Evolutionary conservation across 768 basidiomycete species (phyloP), one percentile per base, ranked within the genome.

Genomic region (Russula earlei): DNA sequence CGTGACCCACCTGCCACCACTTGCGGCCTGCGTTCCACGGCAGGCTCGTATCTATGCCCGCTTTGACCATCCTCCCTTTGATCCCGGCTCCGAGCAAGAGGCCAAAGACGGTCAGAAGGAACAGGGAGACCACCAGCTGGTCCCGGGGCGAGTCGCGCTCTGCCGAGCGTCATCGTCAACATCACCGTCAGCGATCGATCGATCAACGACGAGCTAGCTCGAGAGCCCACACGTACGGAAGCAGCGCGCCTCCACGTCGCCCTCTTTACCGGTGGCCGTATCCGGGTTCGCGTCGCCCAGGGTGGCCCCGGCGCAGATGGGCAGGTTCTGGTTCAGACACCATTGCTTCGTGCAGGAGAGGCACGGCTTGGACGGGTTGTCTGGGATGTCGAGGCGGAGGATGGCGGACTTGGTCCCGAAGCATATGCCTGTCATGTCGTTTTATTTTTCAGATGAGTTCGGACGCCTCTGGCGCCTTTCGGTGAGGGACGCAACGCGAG

Each of bases 141-240:
- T 96, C 93, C 68, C 92, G 73, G n/a, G 93, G 93, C 19, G 90
- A 93, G 74, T 95, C 92, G 59, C 93, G 82, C 74, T 94, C 92
- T 95, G 70, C n/a, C 49, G 59, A 31, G 52, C 64, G 58, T 55
- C 17, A 55, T 59, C 52, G 10, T 31, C 7, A 31, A 7, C 5
- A 31, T 31, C 29, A 31, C n/a, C 48, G 36, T 49, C 10, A 40
- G n/a, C 8, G 5, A 7, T 49, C 9, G 19, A 66, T 65, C 53
- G 56, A 47, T 31, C 29, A 24, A 19, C 22, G 22, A 7, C 24
- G 15, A 27, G 10, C n/a, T n/a, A 4, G 20, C 29, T 10, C 6
- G 29, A 25, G 41, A 12, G 5, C 0, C 3, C 27, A 10, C 38
- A 66, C 91, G 66, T 71, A 95, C 92, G 90, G 73, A 95, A 95